Evolutionary conservation across 2,329 filamentous ascomycete species (phyloP).

Genomic region (Coniochaeta prunicola): DNA sequence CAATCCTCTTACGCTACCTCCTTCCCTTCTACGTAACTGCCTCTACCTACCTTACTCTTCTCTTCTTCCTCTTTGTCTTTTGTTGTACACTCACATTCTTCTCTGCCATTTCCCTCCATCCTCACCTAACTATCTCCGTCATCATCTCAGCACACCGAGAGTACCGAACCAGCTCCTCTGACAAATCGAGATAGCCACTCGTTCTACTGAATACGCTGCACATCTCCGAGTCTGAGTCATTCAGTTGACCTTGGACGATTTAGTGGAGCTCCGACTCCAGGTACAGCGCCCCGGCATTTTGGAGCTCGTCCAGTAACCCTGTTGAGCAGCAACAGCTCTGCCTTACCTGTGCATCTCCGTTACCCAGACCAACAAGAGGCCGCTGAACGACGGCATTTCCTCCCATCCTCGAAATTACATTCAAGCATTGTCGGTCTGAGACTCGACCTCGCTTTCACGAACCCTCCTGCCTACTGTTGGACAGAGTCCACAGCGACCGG

Average conservation of each 20-base stretch:
- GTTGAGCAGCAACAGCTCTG: too few relatives aligned
- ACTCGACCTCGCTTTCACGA: neutral
- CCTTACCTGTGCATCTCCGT: slow-evolving; percentile 1
- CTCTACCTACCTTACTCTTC: neutral
- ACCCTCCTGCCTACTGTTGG: neutral
- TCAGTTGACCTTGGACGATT: slow-evolving; percentile 20
- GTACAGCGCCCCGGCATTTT: slow-evolving; percentile 1
- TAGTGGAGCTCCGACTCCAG: slow-evolving; percentile 13
- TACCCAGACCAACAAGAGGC: slow-evolving; percentile 3
- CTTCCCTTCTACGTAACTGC: neutral
- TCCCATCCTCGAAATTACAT: neutral
- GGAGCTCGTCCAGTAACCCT: neutral
- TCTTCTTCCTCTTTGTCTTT: slow-evolving; percentile 1
- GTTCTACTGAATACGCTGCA: slow-evolving; percentile 6
- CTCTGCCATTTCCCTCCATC: neutral
- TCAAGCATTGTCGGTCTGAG: neutral
- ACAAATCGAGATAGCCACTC: slow-evolving; percentile 5
- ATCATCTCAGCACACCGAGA: neutral
- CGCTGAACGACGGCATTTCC: neutral
- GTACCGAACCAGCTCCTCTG: neutral
- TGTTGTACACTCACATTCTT: neutral
- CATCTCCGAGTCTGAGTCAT: slow-evolving; percentile 21
- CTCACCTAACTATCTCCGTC: neutral
- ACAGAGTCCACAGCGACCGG: neutral
- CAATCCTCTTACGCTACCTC: neutral